A percentile compares a stretch with the other conserved stretches of the same genome.
These are phyloP conservation scores for Massarina eburnea DNA, from an alignment of 2,329 filamentous ascomycete genomes.

Conservation along the genomic window DNA sequence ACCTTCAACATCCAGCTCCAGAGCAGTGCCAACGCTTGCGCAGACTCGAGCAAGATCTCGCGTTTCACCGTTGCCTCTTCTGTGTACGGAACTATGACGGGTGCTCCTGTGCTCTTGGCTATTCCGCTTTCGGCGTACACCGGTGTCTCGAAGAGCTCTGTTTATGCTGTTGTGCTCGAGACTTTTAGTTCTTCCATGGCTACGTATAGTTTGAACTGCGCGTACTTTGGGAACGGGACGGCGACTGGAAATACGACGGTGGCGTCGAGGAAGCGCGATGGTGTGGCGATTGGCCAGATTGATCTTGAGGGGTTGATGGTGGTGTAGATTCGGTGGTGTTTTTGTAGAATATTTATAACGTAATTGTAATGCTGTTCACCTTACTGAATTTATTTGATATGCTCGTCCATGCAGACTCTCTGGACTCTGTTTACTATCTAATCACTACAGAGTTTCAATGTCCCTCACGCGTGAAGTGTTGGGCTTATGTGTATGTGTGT, in stretches of 20 bases:
- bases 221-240: slow-evolving; percentile 6
- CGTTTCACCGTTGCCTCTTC: slow-evolving; percentile 2
- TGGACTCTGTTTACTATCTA: no score
- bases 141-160: neutral
- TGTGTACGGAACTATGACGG: slow-evolving; percentile 8
- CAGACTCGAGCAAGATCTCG: neutral
- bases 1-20: slow-evolving; percentile 12
- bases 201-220: slow-evolving; percentile 9
- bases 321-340: no score
- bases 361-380: no score
- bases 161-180: slow-evolving; percentile 7
- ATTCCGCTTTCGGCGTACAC: slow-evolving; percentile 9
- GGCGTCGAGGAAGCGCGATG: no score
- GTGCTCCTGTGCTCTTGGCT: slow-evolving; percentile 4
- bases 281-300: no score
- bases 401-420: no score
- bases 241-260: neutral
- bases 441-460: no score
- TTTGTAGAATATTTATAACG: no score
- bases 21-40: slow-evolving; percentile 3
- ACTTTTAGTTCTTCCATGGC: slow-evolving; percentile 5
- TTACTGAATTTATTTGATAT: no score
- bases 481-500: no score
- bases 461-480: no score
- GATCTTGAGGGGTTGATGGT: no score